These are phyloP conservation scores for Hymenoscyphus fraxineus DNA, from an alignment of 2,329 filamentous ascomycete genomes.

Conservation along the genomic window DNA sequence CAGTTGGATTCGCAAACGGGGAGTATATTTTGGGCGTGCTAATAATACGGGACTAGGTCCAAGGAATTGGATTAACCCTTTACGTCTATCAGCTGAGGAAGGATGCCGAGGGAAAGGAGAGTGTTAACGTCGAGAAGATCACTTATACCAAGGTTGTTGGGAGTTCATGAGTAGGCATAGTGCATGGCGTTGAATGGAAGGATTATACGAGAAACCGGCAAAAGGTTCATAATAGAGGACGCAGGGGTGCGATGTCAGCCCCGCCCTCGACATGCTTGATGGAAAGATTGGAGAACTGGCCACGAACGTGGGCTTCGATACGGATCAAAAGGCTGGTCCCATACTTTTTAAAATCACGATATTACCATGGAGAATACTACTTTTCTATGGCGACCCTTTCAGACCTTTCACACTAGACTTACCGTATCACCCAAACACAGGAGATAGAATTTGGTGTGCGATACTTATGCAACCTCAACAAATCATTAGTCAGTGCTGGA, in stretches of 20 bases:
- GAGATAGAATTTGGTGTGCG: neutral
- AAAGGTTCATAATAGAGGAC: neutral
- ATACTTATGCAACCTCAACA: neutral
- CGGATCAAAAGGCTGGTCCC: neutral
- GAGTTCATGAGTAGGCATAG: slow-evolving; percentile 25
- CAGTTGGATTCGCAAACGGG: neutral
- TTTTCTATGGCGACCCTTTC: neutral
- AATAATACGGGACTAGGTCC: slow-evolving; percentile 57
- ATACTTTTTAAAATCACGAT: neutral
- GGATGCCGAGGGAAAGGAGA: slow-evolving; percentile 72
- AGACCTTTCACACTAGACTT: neutral
- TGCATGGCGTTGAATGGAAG: neutral
- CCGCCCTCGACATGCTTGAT: neutral
- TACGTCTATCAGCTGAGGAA: slow-evolving; percentile 89
- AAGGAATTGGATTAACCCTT: slow-evolving; percentile 91
- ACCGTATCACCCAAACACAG: neutral
- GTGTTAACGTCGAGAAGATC: slow-evolving; percentile 80
- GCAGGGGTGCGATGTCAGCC: neutral
- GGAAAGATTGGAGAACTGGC: neutral
- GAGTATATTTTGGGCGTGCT: slow-evolving; percentile 18
- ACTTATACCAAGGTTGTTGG: slow-evolving; percentile 71
- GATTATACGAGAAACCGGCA: neutral
- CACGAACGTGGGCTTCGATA: neutral
- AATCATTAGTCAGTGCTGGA: neutral
- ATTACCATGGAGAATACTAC: neutral